phyloP scores from a whole-genome alignment of 768 basidiomycete genomes.

The Mycena haematopus region DNA sequence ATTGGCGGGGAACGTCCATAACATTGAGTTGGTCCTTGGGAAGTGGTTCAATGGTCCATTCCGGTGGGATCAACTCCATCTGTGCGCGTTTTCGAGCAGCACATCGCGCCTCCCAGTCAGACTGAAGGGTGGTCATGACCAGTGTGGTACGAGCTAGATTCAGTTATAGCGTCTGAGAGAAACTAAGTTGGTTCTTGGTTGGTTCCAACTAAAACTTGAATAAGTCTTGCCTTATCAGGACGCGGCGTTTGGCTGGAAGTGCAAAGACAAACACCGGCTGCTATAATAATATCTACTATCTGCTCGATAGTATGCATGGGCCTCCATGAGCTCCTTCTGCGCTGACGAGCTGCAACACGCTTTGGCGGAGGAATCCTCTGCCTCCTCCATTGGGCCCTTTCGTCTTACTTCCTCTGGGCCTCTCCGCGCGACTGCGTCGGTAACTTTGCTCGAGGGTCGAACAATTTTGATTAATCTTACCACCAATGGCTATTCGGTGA shows the following conservation, averaged over 20 bases:
- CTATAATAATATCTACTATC: neutral
- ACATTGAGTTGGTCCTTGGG: slow-evolving; percentile 53
- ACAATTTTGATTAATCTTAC: slow-evolving; percentile 54
- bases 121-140: neutral
- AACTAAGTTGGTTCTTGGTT: no score
- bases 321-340: slow-evolving; percentile 41
- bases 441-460: slow-evolving; percentile 64
- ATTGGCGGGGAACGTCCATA: slow-evolving; percentile 51
- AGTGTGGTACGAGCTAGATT: no score
- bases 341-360: slow-evolving; percentile 59
- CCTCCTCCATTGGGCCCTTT: slow-evolving; percentile 59
- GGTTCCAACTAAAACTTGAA: neutral
- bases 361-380: slow-evolving; percentile 63
- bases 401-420: slow-evolving; percentile 45
- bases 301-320: slow-evolving; percentile 2
- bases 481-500: slow-evolving; percentile 62
- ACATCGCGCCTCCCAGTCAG: slow-evolving; percentile 35
- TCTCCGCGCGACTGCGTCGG: slow-evolving; percentile 57
- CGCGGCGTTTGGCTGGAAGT: neutral
- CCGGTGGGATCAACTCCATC: slow-evolving; percentile 55
- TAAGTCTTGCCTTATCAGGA: neutral
- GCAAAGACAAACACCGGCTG: neutral
- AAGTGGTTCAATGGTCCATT: slow-evolving; percentile 56
- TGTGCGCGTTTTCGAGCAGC: slow-evolving; percentile 53
- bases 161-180: no score